Conservation (phyloP, 805 yeast species). For the Lipomyces mesembrius region DNA sequence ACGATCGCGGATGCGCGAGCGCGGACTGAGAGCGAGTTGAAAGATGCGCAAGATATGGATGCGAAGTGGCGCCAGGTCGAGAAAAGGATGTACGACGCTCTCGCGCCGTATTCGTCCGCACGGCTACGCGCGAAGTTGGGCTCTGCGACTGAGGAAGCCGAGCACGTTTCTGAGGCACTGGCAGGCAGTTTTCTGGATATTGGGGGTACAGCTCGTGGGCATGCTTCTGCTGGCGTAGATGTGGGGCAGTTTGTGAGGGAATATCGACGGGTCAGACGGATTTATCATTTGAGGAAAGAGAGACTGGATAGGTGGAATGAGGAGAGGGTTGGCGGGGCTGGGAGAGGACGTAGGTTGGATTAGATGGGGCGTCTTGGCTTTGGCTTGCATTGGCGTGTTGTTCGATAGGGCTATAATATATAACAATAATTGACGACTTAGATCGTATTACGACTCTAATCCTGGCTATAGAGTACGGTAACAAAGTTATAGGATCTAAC, state of each 20-base stretch:
- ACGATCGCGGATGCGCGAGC: slow-evolving; percentile 14
- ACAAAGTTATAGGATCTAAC: too few relatives aligned
- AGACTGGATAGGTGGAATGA: slow-evolving; percentile 55
- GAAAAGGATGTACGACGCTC: slow-evolving; percentile 21
- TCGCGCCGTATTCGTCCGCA: slow-evolving; percentile 22
- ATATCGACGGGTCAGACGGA: slow-evolving; percentile 51
- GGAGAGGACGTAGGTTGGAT: background rate
- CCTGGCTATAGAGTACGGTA: too few relatives aligned
- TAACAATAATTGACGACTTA: background rate
- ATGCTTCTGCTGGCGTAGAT: slow-evolving; percentile 35
- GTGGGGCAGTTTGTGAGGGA: slow-evolving; percentile 50
- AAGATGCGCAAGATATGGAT: slow-evolving; percentile 24
- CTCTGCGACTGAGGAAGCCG: slow-evolving; percentile 42
- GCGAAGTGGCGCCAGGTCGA: slow-evolving; percentile 27
- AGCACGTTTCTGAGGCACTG: slow-evolving; percentile 46
- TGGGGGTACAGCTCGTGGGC: slow-evolving; percentile 33
- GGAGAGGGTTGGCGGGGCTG: slow-evolving; percentile 48
- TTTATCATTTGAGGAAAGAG: slow-evolving; percentile 54
- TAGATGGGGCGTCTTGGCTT: background rate
- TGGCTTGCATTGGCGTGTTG: background rate
- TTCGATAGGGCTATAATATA: background rate
- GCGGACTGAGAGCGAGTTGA: slow-evolving; percentile 14
- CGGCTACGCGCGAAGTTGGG: slow-evolving; percentile 17
- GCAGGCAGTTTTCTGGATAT: slow-evolving; percentile 44
- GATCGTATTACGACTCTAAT: too few relatives aligned